Evolutionary conservation across 441 rosid species (phyloP).

Genomic region (Codiaeum variegatum): DNA sequence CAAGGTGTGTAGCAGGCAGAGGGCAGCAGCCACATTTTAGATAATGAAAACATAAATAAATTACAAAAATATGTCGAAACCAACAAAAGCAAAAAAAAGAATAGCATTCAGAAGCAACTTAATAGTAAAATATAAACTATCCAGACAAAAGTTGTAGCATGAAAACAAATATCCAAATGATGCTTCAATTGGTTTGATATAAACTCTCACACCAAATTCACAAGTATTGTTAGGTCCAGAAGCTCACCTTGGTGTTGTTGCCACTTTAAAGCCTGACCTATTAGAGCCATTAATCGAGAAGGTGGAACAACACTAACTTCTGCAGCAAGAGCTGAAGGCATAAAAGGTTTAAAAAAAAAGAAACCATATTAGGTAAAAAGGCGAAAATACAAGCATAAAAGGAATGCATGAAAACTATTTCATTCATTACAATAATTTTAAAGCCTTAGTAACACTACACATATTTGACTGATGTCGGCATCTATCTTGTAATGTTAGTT

Average conservation of each 20-base stretch:
- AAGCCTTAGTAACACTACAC: background rate
- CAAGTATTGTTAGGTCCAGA: background rate
- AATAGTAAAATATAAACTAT: background rate
- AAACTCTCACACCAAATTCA: background rate
- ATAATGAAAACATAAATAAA: background rate
- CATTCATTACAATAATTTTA: background rate
- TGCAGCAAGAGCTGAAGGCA: slow-evolving; percentile 68
- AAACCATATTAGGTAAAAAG: slow-evolving; percentile 14
- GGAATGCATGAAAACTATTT: background rate
- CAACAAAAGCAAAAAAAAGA: background rate
- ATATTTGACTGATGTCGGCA: background rate
- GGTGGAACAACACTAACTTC: slow-evolving; percentile 98
- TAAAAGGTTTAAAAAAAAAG: slow-evolving; percentile 16
- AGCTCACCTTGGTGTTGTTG: slow-evolving; percentile 95
- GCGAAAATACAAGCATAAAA: background rate
- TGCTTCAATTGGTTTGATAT: background rate
- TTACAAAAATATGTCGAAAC: background rate
- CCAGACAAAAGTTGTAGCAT: background rate
- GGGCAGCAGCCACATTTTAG: background rate
- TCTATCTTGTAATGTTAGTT: background rate
- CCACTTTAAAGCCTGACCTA: slow-evolving; percentile 99
- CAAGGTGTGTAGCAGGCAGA: background rate
- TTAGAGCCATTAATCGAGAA: slow-evolving; percentile 94
- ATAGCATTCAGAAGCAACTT: background rate
- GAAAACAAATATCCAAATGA: background rate